These are phyloP conservation scores for Salix exigua DNA, from an alignment of 345 rosid species.

Conservation along the genomic window DNA sequence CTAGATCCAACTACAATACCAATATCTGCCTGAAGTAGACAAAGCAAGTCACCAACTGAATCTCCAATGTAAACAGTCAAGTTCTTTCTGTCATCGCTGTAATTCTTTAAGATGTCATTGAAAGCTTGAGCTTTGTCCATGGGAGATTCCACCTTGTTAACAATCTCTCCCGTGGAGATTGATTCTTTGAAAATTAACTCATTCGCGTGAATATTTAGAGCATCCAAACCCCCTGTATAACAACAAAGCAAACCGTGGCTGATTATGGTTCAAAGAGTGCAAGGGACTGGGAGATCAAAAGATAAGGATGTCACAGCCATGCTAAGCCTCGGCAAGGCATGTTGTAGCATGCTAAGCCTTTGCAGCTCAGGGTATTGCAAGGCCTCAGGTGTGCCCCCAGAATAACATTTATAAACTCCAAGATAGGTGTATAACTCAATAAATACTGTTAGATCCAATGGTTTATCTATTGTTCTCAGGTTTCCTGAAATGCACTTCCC, in stretches of 20 bases:
- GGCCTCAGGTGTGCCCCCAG: background rate
- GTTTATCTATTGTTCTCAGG: background rate
- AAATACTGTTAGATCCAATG: background rate
- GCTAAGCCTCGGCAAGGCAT: background rate
- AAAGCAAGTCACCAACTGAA: slow-evolving; percentile 86
- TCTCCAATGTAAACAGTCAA: slow-evolving; percentile 80
- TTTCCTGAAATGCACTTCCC: background rate
- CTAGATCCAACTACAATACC: slow-evolving; percentile 86
- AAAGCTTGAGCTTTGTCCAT: slow-evolving; percentile 68
- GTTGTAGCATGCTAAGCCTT: background rate
- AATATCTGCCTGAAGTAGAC: slow-evolving; percentile 86
- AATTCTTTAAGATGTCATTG: slow-evolving; percentile 37
- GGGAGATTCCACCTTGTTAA: slow-evolving; percentile 67
- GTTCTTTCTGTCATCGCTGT: slow-evolving; percentile 34
- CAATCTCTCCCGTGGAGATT: slow-evolving; percentile 74
- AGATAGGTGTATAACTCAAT: background rate
- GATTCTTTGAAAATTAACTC: slow-evolving; percentile 65
- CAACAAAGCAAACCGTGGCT: background rate
- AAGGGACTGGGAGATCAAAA: background rate
- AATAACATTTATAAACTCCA: background rate
- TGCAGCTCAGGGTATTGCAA: background rate
- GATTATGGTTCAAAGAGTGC: background rate
- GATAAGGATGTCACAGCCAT: background rate
- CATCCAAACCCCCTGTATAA: slow-evolving; percentile 54
- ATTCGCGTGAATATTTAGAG: slow-evolving; percentile 66